Evolutionary conservation across 768 basidiomycete species (phyloP).

Genomic region (Boletus tomentosulus): DNA sequence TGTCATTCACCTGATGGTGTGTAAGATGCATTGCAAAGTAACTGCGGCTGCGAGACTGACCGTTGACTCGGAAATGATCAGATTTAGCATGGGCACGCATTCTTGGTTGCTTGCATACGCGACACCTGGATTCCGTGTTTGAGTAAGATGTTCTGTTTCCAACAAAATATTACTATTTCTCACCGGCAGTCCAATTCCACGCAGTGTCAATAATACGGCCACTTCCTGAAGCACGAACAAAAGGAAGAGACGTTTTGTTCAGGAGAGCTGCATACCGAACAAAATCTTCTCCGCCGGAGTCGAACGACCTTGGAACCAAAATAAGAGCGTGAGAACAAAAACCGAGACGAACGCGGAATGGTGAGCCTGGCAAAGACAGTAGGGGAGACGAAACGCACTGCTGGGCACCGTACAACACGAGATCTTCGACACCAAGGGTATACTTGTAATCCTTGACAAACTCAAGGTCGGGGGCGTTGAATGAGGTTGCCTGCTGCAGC

Average conservation of each 20-base stretch:
- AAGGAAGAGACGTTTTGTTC: slow-evolving; percentile 42
- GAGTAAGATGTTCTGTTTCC: background rate
- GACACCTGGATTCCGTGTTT: slow-evolving; percentile 31
- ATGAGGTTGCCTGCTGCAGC: slow-evolving; percentile 43
- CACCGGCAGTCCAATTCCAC: slow-evolving; percentile 62
- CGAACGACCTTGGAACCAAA: slow-evolving; percentile 36
- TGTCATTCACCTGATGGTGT: slow-evolving; percentile 47
- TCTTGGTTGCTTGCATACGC: slow-evolving; percentile 43
- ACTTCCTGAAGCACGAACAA: slow-evolving; percentile 44
- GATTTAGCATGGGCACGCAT: slow-evolving; percentile 22
- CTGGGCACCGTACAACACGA: slow-evolving; percentile 61
- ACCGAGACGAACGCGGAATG: background rate
- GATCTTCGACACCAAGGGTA: slow-evolving; percentile 48
- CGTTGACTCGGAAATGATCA: slow-evolving; percentile 37
- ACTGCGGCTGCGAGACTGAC: slow-evolving; percentile 31
- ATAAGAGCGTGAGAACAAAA: background rate
- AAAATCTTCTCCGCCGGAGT: slow-evolving; percentile 47
- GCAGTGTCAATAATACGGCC: slow-evolving; percentile 61
- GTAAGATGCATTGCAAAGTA: background rate
- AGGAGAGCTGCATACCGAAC: slow-evolving; percentile 50
- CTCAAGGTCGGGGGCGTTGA: slow-evolving; percentile 39
- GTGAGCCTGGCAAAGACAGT: slow-evolving; percentile 22
- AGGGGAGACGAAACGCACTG: slow-evolving; percentile 60
- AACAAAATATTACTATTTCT: background rate
- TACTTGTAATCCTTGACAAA: slow-evolving; percentile 59